Evolutionary conservation across 192 early-diverging fungal genomes (phyloP).

Genomic region (Linnemannia exigua): DNA sequence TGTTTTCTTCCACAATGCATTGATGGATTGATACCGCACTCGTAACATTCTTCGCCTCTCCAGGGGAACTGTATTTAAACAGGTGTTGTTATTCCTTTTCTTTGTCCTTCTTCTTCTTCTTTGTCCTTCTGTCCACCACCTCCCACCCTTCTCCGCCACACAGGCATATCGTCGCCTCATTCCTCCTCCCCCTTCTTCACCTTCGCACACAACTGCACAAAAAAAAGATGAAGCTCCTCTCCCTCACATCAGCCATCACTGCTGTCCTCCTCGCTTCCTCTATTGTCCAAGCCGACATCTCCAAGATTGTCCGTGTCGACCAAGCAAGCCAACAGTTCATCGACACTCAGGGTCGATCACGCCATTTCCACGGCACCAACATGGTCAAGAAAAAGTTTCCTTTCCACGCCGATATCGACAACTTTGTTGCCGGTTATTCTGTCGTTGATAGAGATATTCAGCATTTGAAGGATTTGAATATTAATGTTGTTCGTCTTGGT

Average conservation of each 20-base stretch:
- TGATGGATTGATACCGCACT: too few species aligned
- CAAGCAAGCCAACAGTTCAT: slow-evolving; percentile 57
- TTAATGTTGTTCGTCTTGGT: slow-evolving; percentile 55
- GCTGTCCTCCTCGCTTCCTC: slow-evolving; percentile 10
- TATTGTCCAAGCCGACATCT: slow-evolving; percentile 41
- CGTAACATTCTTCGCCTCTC: not conserved
- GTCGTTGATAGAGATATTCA: slow-evolving; percentile 62
- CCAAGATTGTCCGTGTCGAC: slow-evolving; percentile 61
- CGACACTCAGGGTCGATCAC: slow-evolving; percentile 62
- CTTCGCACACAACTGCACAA: not conserved
- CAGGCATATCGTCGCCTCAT: too few species aligned
- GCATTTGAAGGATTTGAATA: slow-evolving; percentile 42
- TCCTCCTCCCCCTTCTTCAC: not conserved
- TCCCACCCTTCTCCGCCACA: not conserved
- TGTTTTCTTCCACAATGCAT: too few species aligned
- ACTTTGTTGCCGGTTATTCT: slow-evolving; percentile 62
- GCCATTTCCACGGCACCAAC: slow-evolving; percentile 72
- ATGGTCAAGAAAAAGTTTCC: slow-evolving; percentile 70
- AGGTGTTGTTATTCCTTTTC: not conserved
- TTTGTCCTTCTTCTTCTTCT: not conserved
- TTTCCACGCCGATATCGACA: slow-evolving; percentile 53
- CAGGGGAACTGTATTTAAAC: not conserved
- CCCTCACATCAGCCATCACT: slow-evolving; percentile 22
- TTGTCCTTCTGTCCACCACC: not conserved
- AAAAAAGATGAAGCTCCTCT: slow-evolving; percentile 30